Evolutionary conservation across 2,329 filamentous ascomycete genomes (phyloP), one percentile per base, ranked within the genome.

Genomic region (Microcera coccophila): DNA sequence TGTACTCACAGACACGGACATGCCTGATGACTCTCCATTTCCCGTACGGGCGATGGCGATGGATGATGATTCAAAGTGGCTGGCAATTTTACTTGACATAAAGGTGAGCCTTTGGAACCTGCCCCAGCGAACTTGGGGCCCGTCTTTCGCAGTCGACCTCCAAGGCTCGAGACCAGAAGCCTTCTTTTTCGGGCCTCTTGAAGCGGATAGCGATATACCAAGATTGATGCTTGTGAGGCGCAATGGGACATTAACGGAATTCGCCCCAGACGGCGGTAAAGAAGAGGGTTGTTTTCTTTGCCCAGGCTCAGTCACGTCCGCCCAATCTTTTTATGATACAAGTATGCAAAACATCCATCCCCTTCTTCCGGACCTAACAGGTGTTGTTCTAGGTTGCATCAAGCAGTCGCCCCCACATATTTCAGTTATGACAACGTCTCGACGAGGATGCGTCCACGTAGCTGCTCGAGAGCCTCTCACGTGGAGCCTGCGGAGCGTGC

Each of bases 51-150:
- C 79, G 3, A 73, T 85, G 55, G 74, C 82, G 1, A 76, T 89
- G 22, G 82, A 88, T 45, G 75, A 78, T 22, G 70, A 72, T 12
- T 82, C 81, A 2, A 76, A 72, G 31, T 84, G 81, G 75, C 67
- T 89, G 22, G 85, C 84, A 1, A 66, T 90, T 4, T 67, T 87
- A 21, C 82, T 82, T 8, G 71, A 74, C 4, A 69, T 71, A 36
- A 73, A 70, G 24, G 73, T 87, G 11, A 66, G 76, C 15, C 56
- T 89, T 4, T 90, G 85, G 81, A 78, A 79, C 50, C 67, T 87
- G 4, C 63, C 66, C 14, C 69, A 79, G 29, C 73, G 73, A 36
- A 66, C 65, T 10, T 84, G 84, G 73, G 74, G 75, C 0, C 69
- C 74, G n/a, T 70, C 68, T 2, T 62, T 80, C 18, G 55, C 73